Conservation (phyloP, 192 early-diverging fungal species). For the Martensiomyces pterosporus region DNA sequence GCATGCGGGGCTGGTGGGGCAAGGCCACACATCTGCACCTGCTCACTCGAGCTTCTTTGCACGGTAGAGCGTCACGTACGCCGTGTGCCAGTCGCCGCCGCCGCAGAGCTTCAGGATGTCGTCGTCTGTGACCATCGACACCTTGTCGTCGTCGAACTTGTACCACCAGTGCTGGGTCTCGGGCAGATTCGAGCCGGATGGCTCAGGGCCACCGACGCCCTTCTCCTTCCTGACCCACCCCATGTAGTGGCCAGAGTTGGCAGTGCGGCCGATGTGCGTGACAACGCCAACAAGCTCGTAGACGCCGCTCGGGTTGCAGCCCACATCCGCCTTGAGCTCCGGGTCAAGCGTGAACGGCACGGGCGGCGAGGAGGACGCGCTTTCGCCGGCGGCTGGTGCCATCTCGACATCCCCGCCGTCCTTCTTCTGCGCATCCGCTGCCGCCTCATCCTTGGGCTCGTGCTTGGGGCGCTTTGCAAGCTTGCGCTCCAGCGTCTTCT, state of each 20-base stretch:
- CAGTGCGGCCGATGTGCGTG: constrained; percentile 91
- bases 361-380: not conserved
- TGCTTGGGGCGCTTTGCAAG: constrained; percentile 40
- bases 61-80: constrained; percentile 87
- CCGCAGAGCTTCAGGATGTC: constrained; percentile 91
- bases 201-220: constrained; percentile 46
- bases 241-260: constrained; percentile 94
- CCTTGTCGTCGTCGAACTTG: constrained; percentile 96
- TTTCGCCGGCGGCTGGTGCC: too few species aligned
- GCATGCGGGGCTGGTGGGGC: not conserved
- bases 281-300: constrained; percentile 93
- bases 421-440: constrained; percentile 12
- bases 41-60: constrained; percentile 60
- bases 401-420: not conserved
- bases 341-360: constrained; percentile 54
- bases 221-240: constrained; percentile 85
- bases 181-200: constrained; percentile 17
- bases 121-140: constrained; percentile 74
- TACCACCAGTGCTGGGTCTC: constrained; percentile 66
- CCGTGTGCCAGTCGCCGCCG: constrained; percentile 81
- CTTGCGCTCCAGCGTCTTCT: constrained; percentile 52
- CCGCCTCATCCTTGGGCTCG: constrained; percentile 22
- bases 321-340: constrained; percentile 72
- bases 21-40: not conserved
- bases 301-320: constrained; percentile 80